Percentiles rank a stretch among this genome's conserved stretches.
Evolutionary conservation across 352 stramenopile species (phyloP).

Genomic region (Globisporangium heterothallicum): DNA sequence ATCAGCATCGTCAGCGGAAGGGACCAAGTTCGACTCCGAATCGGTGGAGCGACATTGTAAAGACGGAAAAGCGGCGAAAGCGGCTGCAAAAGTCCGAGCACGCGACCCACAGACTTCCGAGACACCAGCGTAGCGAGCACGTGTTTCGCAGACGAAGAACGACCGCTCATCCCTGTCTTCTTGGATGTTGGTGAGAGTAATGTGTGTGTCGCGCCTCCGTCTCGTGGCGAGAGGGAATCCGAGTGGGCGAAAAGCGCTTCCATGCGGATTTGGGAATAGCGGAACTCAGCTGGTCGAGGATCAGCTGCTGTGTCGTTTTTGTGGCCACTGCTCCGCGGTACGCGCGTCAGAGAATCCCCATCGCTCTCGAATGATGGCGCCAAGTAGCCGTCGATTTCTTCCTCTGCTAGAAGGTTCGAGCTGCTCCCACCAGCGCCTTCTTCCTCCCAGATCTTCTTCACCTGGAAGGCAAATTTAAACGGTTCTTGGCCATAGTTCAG

Average conservation of each 20-base stretch:
- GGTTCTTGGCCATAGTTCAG: constrained; percentile 29
- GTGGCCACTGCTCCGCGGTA: not conserved
- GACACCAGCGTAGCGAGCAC: constrained; percentile 14
- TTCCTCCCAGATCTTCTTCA: constrained; percentile 23
- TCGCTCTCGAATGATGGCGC: not conserved
- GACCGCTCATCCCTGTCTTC: constrained; percentile 1
- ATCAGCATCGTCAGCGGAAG: constrained; percentile 49
- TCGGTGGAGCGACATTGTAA: constrained; percentile 32
- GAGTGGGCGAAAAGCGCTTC: constrained; percentile 58
- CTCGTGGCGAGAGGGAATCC: constrained; percentile 7
- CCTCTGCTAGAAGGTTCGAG: too few relatives aligned
- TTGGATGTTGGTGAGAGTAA: constrained; percentile 16
- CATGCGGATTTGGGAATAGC: constrained; percentile 73
- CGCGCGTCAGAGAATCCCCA: not conserved
- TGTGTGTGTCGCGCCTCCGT: constrained; percentile 11
- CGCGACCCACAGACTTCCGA: constrained; percentile 7
- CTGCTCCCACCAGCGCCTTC: not conserved
- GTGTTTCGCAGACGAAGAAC: constrained; percentile 8
- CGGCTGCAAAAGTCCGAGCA: constrained; percentile 32
- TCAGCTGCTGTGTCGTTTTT: constrained; percentile 22
- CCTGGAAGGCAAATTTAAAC: constrained; percentile 67
- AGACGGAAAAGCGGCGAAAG: constrained; percentile 59
- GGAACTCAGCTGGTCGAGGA: constrained; percentile 53
- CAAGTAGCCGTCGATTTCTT: constrained; percentile 2
- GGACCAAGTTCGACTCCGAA: constrained; percentile 20